Percentiles rank a stretch among this genome's conserved stretches.
Evolutionary conservation across 495 filamentous ascomycete species (phyloP).

Genomic region (Entonaema liquescens): DNA sequence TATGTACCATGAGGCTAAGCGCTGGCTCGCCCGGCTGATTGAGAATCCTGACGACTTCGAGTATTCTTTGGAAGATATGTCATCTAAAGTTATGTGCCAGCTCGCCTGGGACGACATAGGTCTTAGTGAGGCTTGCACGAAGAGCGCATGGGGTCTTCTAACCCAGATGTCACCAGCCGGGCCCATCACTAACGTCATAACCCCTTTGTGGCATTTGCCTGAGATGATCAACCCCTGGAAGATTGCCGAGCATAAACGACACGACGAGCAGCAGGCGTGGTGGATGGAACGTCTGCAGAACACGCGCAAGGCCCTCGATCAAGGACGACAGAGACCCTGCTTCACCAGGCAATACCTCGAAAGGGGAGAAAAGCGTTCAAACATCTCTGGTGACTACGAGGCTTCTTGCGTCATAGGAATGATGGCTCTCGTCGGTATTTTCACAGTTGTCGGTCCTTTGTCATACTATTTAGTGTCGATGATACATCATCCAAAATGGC

Average conservation of each 20-base stretch:
- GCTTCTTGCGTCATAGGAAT: conserved; percentile 53
- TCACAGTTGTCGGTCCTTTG: conserved; percentile 54
- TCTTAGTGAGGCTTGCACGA: conserved; percentile 49
- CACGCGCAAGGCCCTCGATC: conserved; percentile 35
- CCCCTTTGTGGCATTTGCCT: conserved; percentile 53
- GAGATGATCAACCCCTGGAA: conserved; percentile 53
- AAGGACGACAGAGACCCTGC: conserved; percentile 46
- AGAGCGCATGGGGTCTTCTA: conserved; percentile 51
- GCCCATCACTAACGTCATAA: conserved; percentile 55
- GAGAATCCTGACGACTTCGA: conserved; percentile 51
- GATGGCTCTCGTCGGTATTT: conserved; percentile 55
- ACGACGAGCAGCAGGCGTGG: conserved; percentile 53
- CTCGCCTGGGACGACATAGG: conserved; percentile 51
- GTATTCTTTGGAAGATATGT: conserved; percentile 52
- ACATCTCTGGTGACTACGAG: conserved; percentile 51
- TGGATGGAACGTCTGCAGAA: conserved; percentile 47
- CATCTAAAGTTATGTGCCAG: conserved; percentile 54
- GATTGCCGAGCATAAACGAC: conserved; percentile 49
- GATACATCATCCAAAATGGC: conserved; percentile 54
- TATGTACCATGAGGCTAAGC: conserved; percentile 53
- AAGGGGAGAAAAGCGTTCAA: conserved; percentile 47
- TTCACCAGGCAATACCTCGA: conserved; percentile 51
- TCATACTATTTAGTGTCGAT: conserved; percentile 54
- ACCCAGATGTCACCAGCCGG: conserved; percentile 56
- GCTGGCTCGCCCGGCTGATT: conserved; percentile 51